A percentile compares a stretch with the other conserved stretches of the same genome.
Conservation (phyloP, 192 early-diverging fungal species). For the Backusella parvicylindrica region DNA sequence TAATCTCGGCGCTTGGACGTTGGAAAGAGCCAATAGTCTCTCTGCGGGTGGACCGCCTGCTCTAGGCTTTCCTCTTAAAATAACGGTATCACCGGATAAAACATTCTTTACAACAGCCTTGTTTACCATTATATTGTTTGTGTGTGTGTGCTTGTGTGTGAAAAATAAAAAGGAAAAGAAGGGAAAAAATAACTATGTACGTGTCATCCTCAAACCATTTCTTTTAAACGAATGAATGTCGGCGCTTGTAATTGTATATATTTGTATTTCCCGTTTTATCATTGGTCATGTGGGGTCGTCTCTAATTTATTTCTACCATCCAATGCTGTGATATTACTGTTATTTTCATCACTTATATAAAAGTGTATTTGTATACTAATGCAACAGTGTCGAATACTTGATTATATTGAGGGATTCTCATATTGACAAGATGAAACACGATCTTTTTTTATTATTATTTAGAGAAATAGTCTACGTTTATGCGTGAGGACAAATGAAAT, state of each 20-base stretch:
- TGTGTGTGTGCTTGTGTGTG: background rate
- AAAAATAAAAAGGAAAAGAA: background rate
- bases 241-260: background rate
- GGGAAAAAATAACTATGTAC: background rate
- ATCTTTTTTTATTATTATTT: too few relatives aligned
- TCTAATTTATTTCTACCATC: too few relatives aligned
- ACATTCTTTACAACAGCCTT: constrained; percentile 85
- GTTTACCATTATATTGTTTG: constrained; percentile 6
- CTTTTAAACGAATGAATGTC: background rate
- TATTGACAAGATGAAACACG: too few relatives aligned
- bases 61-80: constrained; percentile 78
- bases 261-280: background rate
- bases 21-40: constrained; percentile 75
- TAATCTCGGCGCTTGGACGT: constrained; percentile 81
- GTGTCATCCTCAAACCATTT: background rate
- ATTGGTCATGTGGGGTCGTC: background rate
- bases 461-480: too few relatives aligned
- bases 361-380: too few relatives aligned
- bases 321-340: too few relatives aligned
- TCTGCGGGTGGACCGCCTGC: constrained; percentile 83
- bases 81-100: constrained; percentile 89
- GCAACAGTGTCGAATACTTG: too few relatives aligned
- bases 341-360: too few relatives aligned
- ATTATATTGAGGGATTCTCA: too few relatives aligned
- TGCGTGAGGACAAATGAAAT: too few relatives aligned